Conservation (phyloP, 2,329 filamentous ascomycete species). For the Cytospora piceicola region DNA sequence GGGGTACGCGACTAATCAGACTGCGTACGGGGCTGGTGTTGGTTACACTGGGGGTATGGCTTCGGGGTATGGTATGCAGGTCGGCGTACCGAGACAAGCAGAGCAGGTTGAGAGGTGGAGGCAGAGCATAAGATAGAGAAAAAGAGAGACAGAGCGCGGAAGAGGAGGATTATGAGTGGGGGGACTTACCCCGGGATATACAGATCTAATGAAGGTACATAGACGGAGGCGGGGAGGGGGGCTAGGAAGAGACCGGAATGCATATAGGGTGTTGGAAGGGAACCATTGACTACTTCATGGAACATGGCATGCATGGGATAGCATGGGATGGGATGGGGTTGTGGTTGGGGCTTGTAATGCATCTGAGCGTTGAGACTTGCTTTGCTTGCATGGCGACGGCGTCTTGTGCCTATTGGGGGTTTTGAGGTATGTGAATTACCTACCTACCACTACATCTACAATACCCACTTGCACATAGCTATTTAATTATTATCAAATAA, state of each 20-base stretch:
- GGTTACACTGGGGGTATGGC: constrained; percentile 22
- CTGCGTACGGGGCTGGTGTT: constrained; percentile 28
- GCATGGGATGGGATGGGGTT: not conserved
- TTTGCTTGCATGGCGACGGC: constrained; percentile 28
- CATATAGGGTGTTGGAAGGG: not conserved
- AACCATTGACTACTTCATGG: not conserved
- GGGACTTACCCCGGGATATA: not conserved
- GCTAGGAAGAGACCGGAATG: not conserved
- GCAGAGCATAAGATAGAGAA: constrained; percentile 35
- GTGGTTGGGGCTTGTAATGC: constrained; percentile 6
- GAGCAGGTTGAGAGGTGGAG: constrained; percentile 43
- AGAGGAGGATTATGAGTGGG: not conserved
- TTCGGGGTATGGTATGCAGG: constrained; percentile 31
- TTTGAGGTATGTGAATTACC: not conserved
- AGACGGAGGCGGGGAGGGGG: not conserved
- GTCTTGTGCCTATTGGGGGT: constrained; percentile 8
- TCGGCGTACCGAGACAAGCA: constrained; percentile 33
- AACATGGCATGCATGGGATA: not conserved
- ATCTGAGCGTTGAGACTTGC: constrained; percentile 23
- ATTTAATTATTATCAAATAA: constrained; percentile 12
- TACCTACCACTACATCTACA: not conserved
- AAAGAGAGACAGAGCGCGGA: not conserved
- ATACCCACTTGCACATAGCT: not conserved
- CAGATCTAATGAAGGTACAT: not conserved
- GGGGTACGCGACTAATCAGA: constrained; percentile 25